A percentile compares a stretch with the other conserved stretches of the same genome.
Evolutionary conservation across 768 basidiomycete genomes (phyloP).

Genomic region (Flagelloscypha sp.): DNA sequence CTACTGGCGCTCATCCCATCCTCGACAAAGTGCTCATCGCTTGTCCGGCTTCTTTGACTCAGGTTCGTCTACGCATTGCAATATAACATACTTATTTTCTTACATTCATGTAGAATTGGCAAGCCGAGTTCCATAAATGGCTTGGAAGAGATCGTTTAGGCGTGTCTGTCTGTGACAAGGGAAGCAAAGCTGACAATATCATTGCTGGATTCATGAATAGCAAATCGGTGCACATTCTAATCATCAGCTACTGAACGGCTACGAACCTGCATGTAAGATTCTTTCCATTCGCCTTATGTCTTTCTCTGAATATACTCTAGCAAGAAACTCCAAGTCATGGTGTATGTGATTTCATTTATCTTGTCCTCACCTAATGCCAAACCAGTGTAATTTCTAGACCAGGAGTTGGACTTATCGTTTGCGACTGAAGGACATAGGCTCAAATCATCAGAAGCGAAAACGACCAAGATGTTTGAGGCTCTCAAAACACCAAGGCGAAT

Average conservation of each 20-base stretch:
- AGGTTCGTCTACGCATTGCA: conserved; percentile 32
- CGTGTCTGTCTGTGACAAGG: conserved; percentile 38
- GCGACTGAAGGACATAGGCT: conserved; percentile 85
- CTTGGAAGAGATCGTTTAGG: conserved; percentile 45
- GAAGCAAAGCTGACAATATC: conserved; percentile 25
- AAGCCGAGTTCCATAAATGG: conserved; percentile 94
- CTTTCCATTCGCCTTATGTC: neutral
- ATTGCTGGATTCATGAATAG: conserved; percentile 24
- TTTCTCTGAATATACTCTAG: neutral
- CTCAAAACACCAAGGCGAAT: conserved; percentile 70
- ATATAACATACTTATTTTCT: conserved; percentile 3
- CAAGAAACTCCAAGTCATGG: conserved; percentile 6
- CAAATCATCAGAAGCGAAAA: conserved; percentile 89
- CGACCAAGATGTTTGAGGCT: conserved; percentile 75
- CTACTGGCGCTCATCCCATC: conserved; percentile 37
- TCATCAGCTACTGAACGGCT: conserved; percentile 95
- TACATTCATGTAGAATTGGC: conserved; percentile 68
- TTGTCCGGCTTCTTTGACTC: conserved; percentile 86
- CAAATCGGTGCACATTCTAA: conserved; percentile 72
- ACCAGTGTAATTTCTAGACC: conserved; percentile 51
- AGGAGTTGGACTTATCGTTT: conserved; percentile 86
- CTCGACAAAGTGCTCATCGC: conserved; percentile 85
- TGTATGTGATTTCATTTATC: no score
- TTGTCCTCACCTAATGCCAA: no score
- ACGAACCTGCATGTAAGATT: conserved; percentile 60